phyloP scores from a whole-genome alignment of 2,329 filamentous ascomycete genomes.

The Cladosporium sp. region DNA sequence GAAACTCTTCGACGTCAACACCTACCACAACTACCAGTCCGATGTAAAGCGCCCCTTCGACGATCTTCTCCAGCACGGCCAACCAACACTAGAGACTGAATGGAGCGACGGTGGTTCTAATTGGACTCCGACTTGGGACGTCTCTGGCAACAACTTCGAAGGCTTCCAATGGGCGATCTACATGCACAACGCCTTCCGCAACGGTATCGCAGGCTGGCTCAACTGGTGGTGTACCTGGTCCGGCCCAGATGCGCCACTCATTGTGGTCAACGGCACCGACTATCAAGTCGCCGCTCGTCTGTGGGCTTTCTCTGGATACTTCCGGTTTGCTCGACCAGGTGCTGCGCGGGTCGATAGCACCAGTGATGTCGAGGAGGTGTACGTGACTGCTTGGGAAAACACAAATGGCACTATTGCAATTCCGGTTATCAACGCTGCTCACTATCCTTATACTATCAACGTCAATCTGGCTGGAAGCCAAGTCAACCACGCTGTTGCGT shows the following conservation, averaged over 20 bases:
- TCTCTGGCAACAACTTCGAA: constrained; percentile 2
- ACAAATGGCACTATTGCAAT: constrained; percentile 22
- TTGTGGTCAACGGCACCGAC: constrained; percentile 14
- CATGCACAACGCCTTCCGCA: constrained; percentile 22
- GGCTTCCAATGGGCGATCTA: constrained; percentile 27
- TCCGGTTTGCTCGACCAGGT: constrained; percentile 23
- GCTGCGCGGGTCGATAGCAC: constrained; percentile 15
- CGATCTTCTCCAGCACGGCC: constrained; percentile 15
- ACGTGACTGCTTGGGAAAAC: constrained; percentile 19
- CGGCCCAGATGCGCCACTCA: constrained; percentile 12
- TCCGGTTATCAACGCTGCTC: constrained; percentile 23
- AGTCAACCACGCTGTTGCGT: constrained; percentile 16
- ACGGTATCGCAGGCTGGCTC: constrained; percentile 13
- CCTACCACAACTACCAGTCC: constrained; percentile 25
- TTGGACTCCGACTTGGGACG: too few species aligned
- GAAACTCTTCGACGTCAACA: constrained; percentile 19
- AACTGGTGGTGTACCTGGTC: constrained; percentile 18
- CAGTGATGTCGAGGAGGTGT: constrained; percentile 18
- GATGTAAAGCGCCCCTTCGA: constrained; percentile 19
- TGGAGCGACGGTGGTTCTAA: constrained; percentile 17
- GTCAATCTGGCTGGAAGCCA: constrained; percentile 14
- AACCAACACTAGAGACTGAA: constrained; percentile 22
- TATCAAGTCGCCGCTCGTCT: constrained; percentile 21
- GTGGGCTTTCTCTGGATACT: constrained; percentile 23
- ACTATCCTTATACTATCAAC: constrained; percentile 17